A percentile compares a stretch with the other conserved stretches of the same genome.
Conservation (phyloP, 2,329 filamentous ascomycete genomes). For the Alternaria sp. region DNA sequence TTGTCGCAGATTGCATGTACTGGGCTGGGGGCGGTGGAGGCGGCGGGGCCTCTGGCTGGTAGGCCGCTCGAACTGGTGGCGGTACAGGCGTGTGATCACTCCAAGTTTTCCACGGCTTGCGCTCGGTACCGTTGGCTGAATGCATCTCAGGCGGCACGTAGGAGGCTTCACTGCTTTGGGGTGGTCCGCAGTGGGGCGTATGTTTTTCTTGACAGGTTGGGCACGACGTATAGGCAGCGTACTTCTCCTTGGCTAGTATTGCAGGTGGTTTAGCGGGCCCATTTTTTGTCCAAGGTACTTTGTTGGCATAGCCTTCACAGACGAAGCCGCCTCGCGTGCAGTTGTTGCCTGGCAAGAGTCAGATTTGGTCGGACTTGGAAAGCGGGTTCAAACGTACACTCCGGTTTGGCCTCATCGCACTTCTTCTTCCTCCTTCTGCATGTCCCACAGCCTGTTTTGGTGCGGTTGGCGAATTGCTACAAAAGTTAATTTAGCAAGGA, state of each 20-base stretch:
- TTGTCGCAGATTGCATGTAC: conserved; percentile 33
- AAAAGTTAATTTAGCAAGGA: conserved; percentile 21
- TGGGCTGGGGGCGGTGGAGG: conserved; percentile 24
- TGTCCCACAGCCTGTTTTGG: conserved; percentile 94
- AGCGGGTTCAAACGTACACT: conserved; percentile 72
- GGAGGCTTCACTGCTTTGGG: conserved; percentile 14
- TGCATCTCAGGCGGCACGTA: conserved; percentile 34
- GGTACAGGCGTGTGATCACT: conserved; percentile 25
- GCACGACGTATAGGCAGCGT: conserved; percentile 33
- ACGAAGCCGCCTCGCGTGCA: conserved; percentile 89
- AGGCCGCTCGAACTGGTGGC: conserved; percentile 35
- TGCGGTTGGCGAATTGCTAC: conserved; percentile 87
- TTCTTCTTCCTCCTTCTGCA: conserved; percentile 96
- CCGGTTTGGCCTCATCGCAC: conserved; percentile 91
- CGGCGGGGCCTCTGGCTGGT: conserved; percentile 31
- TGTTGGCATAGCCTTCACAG: conserved; percentile 88
- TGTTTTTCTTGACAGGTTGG: conserved; percentile 33
- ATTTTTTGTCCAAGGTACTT: conserved; percentile 80
- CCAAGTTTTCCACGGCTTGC: conserved; percentile 38
- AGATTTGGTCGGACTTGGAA: conserved; percentile 6
- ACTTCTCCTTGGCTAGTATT: conserved; percentile 80
- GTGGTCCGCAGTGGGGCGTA: conserved; percentile 44
- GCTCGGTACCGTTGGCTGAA: conserved; percentile 37
- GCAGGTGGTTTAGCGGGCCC: conserved; percentile 70
- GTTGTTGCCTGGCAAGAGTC: conserved; percentile 65